phyloP scores from a whole-genome alignment of 345 rosid genomes.

The Lenwebbia sp. region DNA sequence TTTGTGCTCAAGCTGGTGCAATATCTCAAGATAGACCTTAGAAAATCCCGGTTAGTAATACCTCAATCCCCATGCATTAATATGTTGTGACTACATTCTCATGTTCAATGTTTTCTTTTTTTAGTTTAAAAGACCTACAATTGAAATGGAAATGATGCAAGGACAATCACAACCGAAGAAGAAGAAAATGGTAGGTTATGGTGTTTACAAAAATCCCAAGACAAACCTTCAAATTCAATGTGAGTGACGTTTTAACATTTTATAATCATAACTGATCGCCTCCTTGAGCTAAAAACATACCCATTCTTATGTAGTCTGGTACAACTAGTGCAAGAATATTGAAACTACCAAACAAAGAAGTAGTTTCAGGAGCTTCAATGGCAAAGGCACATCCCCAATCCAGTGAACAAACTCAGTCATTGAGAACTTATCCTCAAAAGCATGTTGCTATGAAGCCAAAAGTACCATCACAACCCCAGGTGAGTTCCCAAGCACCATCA shows the following conservation, averaged over 20 bases:
- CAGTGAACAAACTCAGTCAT: not conserved
- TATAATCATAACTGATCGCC: no score
- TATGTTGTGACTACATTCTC: not conserved
- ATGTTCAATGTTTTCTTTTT: not conserved
- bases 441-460: accelerated
- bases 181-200: not conserved
- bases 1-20: not conserved
- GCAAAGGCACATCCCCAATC: no score
- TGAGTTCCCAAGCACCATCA: not conserved
- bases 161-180: not conserved
- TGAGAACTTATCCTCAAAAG: not conserved
- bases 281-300: no score
- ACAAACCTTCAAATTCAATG: not conserved
- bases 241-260: not conserved
- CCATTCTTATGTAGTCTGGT: no score
- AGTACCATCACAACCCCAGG: not conserved
- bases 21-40: not conserved
- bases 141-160: not conserved
- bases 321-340: no score
- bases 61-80: not conserved
- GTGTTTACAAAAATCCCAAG: not conserved
- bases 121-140: not conserved
- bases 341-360: no score
- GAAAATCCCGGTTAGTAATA: not conserved
- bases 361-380: no score